Evolutionary conservation across 1,284 basidiomycete genomes (phyloP).

Genomic region (Schizophyllum amplum): DNA sequence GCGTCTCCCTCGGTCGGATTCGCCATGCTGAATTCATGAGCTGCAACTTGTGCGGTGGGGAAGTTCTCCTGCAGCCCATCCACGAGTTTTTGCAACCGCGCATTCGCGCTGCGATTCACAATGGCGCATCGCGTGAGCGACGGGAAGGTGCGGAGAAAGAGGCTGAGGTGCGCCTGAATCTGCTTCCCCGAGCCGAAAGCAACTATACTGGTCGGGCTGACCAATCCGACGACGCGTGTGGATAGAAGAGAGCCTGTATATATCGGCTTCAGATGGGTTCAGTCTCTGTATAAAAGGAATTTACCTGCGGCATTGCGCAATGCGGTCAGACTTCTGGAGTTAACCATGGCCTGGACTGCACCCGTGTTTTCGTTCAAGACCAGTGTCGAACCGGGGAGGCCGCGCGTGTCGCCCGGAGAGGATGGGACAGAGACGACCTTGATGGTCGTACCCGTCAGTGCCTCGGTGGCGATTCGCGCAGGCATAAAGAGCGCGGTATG

Average conservation of each 20-base stretch:
- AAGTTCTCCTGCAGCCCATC: constrained; percentile 31
- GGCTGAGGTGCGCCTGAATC: constrained; percentile 52
- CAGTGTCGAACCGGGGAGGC: constrained; percentile 71
- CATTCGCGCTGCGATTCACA: constrained; percentile 54
- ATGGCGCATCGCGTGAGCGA: constrained; percentile 50
- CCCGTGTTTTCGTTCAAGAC: constrained; percentile 69
- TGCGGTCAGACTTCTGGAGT: constrained; percentile 70
- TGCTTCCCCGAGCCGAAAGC: constrained; percentile 76
- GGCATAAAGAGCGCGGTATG: constrained; percentile 70
- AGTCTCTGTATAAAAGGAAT: too few species aligned
- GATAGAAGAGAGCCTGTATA: constrained; percentile 65
- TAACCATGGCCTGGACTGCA: constrained; percentile 61
- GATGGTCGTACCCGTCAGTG: constrained; percentile 36
- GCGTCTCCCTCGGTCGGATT: constrained; percentile 4
- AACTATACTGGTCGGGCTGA: constrained; percentile 40
- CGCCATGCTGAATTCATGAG: background rate
- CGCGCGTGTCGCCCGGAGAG: constrained; percentile 30
- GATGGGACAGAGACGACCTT: constrained; percentile 71
- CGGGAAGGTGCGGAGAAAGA: constrained; percentile 53
- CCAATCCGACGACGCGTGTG: constrained; percentile 40
- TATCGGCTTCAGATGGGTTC: too few species aligned
- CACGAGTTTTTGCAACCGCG: constrained; percentile 38
- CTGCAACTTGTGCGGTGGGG: constrained; percentile 16
- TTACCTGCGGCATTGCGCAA: constrained; percentile 73
- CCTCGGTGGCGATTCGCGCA: constrained; percentile 35